These are phyloP conservation scores for Diplocarpon mali DNA, from an alignment of 2,329 filamentous ascomycete species.

Conservation along the genomic window DNA sequence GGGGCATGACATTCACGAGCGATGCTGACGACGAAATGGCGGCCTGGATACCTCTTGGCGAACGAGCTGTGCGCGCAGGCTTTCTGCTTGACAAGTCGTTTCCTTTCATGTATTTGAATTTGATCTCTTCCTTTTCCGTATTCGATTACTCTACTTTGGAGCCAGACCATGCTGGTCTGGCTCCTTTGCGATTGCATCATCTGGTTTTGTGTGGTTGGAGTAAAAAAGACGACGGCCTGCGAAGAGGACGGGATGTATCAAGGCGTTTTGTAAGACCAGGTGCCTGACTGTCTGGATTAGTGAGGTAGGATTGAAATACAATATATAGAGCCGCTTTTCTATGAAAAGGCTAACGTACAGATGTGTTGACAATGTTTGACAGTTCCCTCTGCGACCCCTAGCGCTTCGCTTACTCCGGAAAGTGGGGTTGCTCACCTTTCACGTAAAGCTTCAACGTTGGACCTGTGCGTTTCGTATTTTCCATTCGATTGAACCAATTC, in stretches of 20 bases:
- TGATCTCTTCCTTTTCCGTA: slow-evolving; percentile 1
- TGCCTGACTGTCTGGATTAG: background rate
- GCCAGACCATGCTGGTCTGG: slow-evolving; percentile 3
- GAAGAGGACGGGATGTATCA: slow-evolving; percentile 3
- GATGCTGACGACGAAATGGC: slow-evolving; percentile 13
- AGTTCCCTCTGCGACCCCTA: too few species aligned
- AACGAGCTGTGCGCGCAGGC: background rate
- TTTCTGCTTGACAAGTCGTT: background rate
- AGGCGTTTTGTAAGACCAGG: slow-evolving; percentile 1
- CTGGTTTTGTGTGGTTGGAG: slow-evolving; percentile 3
- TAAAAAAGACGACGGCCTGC: background rate
- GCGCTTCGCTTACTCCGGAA: too few species aligned
- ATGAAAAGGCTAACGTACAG: too few species aligned
- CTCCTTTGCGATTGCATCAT: slow-evolving; percentile 3
- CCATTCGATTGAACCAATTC: too few species aligned
- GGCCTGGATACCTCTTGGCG: background rate
- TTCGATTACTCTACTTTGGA: slow-evolving; percentile 4
- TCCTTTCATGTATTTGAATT: slow-evolving; percentile 6
- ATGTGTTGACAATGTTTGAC: too few species aligned
- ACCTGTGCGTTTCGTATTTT: too few species aligned
- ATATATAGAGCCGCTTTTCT: too few species aligned
- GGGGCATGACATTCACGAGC: slow-evolving; percentile 8
- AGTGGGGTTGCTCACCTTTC: too few species aligned
- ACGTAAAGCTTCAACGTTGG: too few species aligned
- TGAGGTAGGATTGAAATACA: slow-evolving; percentile 1